phyloP scores from a whole-genome alignment of 257 asterid species.

The Cynanchum wilfordii region DNA sequence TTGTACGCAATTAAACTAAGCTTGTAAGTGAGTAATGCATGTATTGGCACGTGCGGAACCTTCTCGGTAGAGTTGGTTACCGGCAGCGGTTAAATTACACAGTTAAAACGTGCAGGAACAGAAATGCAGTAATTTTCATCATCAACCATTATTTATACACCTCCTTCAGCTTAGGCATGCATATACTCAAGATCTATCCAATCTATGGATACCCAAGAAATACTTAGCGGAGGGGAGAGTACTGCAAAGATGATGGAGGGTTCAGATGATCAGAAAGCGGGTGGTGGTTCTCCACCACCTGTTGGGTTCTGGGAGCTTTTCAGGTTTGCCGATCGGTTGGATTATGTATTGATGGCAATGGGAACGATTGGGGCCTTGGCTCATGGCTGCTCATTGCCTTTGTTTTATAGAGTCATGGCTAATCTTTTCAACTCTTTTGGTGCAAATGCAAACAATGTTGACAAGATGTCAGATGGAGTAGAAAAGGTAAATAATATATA shows the following conservation, averaged over 20 bases:
- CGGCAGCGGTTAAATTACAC: no score
- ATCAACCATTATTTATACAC: no score
- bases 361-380: conserved; percentile 90
- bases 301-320: conserved; percentile 60
- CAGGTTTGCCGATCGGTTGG: conserved; percentile 89
- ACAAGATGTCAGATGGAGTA: conserved; percentile 92
- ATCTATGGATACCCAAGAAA: conserved; percentile 4
- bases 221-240: conserved; percentile 11
- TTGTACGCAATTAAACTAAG: no score
- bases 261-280: conserved; percentile 30
- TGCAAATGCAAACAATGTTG: conserved; percentile 77
- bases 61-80: no score
- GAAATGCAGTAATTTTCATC: no score
- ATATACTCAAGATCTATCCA: no score
- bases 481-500: conserved; percentile 45
- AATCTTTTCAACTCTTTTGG: conserved; percentile 98
- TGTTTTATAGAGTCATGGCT: conserved; percentile 90
- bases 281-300: conserved; percentile 38
- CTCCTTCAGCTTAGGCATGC: no score
- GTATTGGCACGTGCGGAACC: no score
- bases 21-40: no score
- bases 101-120: no score
- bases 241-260: conserved; percentile 34
- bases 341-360: conserved; percentile 62
- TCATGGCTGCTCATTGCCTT: conserved; percentile 88